Base-by-base conservation (phyloP, 2,329 filamentous ascomycete genomes). In the Aspergillus costaricaensis region DNA sequence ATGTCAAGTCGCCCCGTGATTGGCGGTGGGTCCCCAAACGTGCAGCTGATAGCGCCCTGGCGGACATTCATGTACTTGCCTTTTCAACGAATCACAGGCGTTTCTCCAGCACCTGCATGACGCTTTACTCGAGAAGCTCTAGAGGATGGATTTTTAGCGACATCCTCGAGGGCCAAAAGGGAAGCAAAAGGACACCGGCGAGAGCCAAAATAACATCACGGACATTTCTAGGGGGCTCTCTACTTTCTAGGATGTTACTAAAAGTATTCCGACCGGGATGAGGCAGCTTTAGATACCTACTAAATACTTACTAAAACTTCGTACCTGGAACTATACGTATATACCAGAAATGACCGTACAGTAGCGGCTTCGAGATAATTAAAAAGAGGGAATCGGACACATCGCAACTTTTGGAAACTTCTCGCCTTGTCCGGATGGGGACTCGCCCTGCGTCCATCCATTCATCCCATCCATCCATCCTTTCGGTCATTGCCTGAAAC, bases 31-130 rank as follows among this genome's bases (percentile, higher is more conserved):
- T 41, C 55, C 25, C 50, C 17, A 59, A 64, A 57, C 60, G 66
- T 67, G 67, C 67, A 69, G 67, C 62, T 63, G 67, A 69, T 69
- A 66, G 67, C 62, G 65, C 58, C 63, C 64, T 59, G 49, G 63
- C 54, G 62, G 63, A 61, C 58, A 61, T 65, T 61, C 61, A 60
- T 61, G 59, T 65, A 54, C 56, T 65, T 59, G 60, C 41, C 23
- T 52, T 49, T 54, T 52, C 60, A 55, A 38, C 66, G 50, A 68
- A 68, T 68, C 64, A 67, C 49, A 57, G 57, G 14, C 15, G 14
- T 14, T 32, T 38, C 56, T 56, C 23, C 57, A 59, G 58, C 64
- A 62, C 60, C 64, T 65, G 64, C 67, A 68, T 62, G 48, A 55
- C 67, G 60, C 67, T 66, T 67, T 63, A 61, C 64, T 61, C 39